Evolutionary conservation across 176 grass and related monocot genomes (phyloP), one percentile per base, ranked within the genome.

Genomic region (Phyllostachys edulis): DNA sequence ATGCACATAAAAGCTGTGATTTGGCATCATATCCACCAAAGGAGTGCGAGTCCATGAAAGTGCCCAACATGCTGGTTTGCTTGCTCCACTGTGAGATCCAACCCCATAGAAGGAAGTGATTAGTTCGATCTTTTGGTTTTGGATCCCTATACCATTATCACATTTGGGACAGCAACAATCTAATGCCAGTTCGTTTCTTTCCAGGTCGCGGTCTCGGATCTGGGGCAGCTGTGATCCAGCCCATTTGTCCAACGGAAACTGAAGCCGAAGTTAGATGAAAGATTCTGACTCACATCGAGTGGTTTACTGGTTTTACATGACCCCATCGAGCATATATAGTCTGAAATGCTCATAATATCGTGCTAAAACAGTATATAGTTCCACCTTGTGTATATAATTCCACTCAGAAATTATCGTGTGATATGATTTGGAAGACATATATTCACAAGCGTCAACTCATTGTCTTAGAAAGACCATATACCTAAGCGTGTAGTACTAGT

Each of bases 141-240:
- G 76, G 87, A 89, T 89, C 76, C 87, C 87, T 51, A 80, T 85
- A 80, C 82, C 59, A 86, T 72, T 39, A 64, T 63, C 84, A 10
- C 76, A 80, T 85, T 41, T 75, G 76, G 61, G 76, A 51, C 71
- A 23, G 67, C 69, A 67, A 41, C 60, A 18, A 80, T 61, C 85
- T 75, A 89, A 85, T 85, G 81, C 13, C 62, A 49, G 6, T 40
- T 85, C 87, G 67, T 68, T 14, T 13, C 60, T 73, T 83, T 80
- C 76, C 87, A 84, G 81, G 75, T 11, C 12, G 37, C 37, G 9
- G 66, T 23, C 27, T 47, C 75, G 66, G 84, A 40, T 86, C 55
- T 29, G 6, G 63, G 10, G 51, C 39, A 60, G 36, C 47, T 16
- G 47, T 20, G 46, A 79, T 59, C 87, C 81, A 81, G 38, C 67